These are phyloP conservation scores for Heritiera fomes DNA, from an alignment of 345 rosid species.

Conservation along the genomic window DNA sequence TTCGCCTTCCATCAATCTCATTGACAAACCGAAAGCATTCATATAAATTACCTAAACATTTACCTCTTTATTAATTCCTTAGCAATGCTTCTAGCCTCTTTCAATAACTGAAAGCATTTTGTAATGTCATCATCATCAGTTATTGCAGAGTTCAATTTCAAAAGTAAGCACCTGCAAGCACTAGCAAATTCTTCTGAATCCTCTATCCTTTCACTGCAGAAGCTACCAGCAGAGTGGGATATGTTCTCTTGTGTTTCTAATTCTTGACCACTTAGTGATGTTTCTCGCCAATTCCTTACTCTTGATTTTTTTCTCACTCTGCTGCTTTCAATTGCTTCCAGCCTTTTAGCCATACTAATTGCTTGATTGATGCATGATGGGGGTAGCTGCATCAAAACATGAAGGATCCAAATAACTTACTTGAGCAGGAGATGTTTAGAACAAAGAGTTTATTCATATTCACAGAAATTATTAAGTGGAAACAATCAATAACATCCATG, in stretches of 20 bases:
- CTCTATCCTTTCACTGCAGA: slow-evolving; percentile 19
- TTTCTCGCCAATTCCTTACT: slow-evolving; percentile 16
- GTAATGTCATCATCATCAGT: slow-evolving; percentile 33
- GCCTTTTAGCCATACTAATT: slow-evolving; percentile 59
- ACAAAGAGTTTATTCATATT: slow-evolving; percentile 1
- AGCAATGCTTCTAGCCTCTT: slow-evolving; percentile 51
- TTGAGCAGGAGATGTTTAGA: not conserved
- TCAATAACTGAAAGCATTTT: slow-evolving; percentile 40
- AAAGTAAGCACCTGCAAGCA: slow-evolving; percentile 44
- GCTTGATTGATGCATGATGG: slow-evolving; percentile 67
- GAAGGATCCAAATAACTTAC: slow-evolving; percentile 22
- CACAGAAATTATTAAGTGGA: not conserved
- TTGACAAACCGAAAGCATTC: not conserved
- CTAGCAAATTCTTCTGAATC: slow-evolving; percentile 29
- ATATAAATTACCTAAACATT: not conserved
- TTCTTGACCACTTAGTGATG: slow-evolving; percentile 23
- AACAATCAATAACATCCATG: not conserved
- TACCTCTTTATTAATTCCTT: slow-evolving; percentile 37
- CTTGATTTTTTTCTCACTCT: slow-evolving; percentile 35
- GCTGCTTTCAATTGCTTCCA: slow-evolving; percentile 56
- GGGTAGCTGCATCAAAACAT: slow-evolving; percentile 60
- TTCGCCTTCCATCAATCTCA: not conserved
- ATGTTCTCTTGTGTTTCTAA: slow-evolving; percentile 24
- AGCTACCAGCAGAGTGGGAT: slow-evolving; percentile 11
- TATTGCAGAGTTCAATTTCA: slow-evolving; percentile 44